Percentiles rank a stretch among this genome's conserved stretches.
These are phyloP conservation scores for Tetracentron sinense DNA, from an alignment of 164 flowering plant genomes.

Conservation along the genomic window DNA sequence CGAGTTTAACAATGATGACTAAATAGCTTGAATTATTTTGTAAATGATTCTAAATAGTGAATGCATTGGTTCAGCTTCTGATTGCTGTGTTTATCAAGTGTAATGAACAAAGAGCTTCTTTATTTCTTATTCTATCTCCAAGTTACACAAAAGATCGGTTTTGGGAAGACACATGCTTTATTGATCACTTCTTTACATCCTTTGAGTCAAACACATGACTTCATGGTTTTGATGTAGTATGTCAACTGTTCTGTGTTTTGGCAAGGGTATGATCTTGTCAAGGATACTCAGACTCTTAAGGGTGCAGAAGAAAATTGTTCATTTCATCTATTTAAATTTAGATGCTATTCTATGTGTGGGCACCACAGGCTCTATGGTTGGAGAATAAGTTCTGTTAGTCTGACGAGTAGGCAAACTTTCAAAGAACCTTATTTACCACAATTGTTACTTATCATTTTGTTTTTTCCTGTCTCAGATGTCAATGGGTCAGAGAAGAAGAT, in stretches of 20 bases:
- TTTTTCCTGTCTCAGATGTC: slow-evolving; percentile 47
- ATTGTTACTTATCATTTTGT: slow-evolving; percentile 5
- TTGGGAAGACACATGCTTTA: not conserved
- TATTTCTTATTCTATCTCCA: not conserved
- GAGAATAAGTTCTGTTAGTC: not conserved
- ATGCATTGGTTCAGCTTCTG: not conserved
- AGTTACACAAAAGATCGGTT: not conserved
- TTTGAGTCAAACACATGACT: not conserved
- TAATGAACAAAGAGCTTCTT: not conserved
- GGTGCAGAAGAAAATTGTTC: too few species aligned
- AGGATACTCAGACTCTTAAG: too few species aligned
- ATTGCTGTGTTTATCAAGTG: too few species aligned
- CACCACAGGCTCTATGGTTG: too few species aligned
- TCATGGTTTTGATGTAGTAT: not conserved
- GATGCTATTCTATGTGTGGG: too few species aligned
- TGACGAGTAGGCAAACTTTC: not conserved
- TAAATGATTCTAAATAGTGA: not conserved
- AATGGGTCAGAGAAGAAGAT: slow-evolving; percentile 98
- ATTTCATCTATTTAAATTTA: too few species aligned
- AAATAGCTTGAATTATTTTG: not conserved
- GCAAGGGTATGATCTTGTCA: too few species aligned
- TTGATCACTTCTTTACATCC: not conserved
- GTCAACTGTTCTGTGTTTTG: not conserved
- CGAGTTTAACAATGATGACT: not conserved
- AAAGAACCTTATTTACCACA: not conserved